A percentile compares a stretch with the other conserved stretches of the same genome.
phyloP scores from a whole-genome alignment of 148 eudicot genomes.

The Vaccinium myrtillus region DNA sequence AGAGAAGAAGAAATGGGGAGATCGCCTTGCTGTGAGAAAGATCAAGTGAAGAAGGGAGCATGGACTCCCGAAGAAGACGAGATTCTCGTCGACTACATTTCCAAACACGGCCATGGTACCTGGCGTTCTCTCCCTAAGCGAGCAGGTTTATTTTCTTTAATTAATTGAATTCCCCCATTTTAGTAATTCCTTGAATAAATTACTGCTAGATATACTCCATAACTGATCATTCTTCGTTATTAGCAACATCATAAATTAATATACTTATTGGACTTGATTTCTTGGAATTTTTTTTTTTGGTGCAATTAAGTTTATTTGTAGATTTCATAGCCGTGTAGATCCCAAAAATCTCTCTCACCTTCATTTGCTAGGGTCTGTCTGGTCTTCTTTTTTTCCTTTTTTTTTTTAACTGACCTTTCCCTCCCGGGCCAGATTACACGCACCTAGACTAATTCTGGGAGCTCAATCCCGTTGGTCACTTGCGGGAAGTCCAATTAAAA shows the following conservation, averaged over 20 bases:
- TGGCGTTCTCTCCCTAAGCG: constrained; percentile 29
- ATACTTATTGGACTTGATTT: neutral
- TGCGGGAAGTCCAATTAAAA: too few species aligned
- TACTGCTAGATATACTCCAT: neutral
- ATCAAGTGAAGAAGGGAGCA: constrained; percentile 24
- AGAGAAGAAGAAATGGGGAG: constrained; percentile 18
- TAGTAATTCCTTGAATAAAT: neutral
- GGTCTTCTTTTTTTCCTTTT: neutral
- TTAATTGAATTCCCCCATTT: neutral
- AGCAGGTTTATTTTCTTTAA: neutral
- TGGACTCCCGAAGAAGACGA: constrained; percentile 33
- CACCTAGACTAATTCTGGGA: too few species aligned
- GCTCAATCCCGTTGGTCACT: too few species aligned
- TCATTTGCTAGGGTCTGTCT: neutral
- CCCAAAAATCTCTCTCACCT: neutral
- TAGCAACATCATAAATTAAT: neutral
- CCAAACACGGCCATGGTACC: constrained; percentile 24
- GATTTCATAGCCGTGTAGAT: neutral
- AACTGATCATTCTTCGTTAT: neutral
- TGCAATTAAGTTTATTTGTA: neutral
- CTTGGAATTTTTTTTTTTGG: neutral
- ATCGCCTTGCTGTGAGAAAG: constrained; percentile 27
- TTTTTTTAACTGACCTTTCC: too few species aligned
- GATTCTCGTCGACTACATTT: constrained; percentile 24
- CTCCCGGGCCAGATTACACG: too few species aligned